Conservation (phyloP, 805 yeast species). For the Yarrowia sp. region DNA sequence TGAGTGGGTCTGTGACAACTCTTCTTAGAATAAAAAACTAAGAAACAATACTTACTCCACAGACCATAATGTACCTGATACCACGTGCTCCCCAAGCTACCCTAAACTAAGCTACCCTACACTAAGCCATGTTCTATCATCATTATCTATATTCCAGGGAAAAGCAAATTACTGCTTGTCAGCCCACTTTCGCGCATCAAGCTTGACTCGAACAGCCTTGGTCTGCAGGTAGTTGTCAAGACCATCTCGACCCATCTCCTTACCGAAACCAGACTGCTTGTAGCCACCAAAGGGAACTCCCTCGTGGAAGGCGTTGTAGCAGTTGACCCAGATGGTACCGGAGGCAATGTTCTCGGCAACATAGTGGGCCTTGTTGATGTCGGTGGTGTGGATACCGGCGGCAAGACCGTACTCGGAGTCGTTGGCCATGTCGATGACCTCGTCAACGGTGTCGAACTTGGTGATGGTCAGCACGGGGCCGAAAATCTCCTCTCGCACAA, state of each 20-base stretch:
- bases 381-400: slow-evolving; percentile 71
- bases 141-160: not conserved
- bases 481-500: slow-evolving; percentile 78
- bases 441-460: slow-evolving; percentile 62
- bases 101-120: too few species aligned
- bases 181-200: slow-evolving; percentile 21
- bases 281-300: slow-evolving; percentile 79
- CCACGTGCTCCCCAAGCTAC: too few species aligned
- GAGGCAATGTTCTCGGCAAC: slow-evolving; percentile 59
- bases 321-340: slow-evolving; percentile 68
- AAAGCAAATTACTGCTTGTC: not conserved
- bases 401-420: slow-evolving; percentile 76
- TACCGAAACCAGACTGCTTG: slow-evolving; percentile 74
- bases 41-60: too few species aligned
- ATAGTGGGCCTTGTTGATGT: slow-evolving; percentile 61
- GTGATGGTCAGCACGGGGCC: slow-evolving; percentile 82
- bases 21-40: too few species aligned
- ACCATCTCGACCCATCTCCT: slow-evolving; percentile 76
- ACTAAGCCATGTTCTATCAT: too few species aligned
- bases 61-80: too few species aligned
- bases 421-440: slow-evolving; percentile 67
- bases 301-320: slow-evolving; percentile 61
- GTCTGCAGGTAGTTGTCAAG: slow-evolving; percentile 66
- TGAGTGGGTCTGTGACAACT: too few species aligned
- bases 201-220: slow-evolving; percentile 64